Conservation (phyloP, 176 grass and related monocot species). For the Cymbopogon citratus region DNA sequence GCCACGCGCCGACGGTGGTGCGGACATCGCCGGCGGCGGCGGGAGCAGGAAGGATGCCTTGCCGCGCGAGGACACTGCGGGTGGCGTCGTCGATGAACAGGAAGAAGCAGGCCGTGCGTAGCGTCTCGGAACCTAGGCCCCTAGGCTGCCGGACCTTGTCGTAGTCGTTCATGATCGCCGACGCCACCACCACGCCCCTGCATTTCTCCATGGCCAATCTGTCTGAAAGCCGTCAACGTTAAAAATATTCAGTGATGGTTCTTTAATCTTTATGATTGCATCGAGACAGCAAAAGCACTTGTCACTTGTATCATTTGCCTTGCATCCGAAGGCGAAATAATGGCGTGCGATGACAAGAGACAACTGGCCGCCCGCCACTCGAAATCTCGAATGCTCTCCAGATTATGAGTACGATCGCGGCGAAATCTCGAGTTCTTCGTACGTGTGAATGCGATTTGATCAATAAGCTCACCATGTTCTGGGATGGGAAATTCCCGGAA, state of each 20-base stretch:
- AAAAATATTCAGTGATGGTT: not conserved
- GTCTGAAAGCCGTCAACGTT: conserved; percentile 34
- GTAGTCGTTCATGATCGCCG: conserved; percentile 77
- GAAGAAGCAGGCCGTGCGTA: conserved; percentile 72
- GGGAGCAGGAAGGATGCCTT: conserved; percentile 31
- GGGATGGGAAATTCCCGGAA: conserved; percentile 51
- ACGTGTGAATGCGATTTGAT: not conserved
- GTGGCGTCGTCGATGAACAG: conserved; percentile 74
- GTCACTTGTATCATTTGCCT: not conserved
- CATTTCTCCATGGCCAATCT: conserved; percentile 66
- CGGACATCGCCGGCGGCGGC: not conserved
- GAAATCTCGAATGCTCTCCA: not conserved
- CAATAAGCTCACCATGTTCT: conserved; percentile 39
- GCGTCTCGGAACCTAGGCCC: conserved; percentile 48
- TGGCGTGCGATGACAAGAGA: not conserved
- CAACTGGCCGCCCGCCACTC: not conserved
- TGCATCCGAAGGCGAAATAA: conserved; percentile 26
- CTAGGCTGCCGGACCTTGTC: conserved; percentile 92
- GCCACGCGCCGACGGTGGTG: conserved; percentile 53
- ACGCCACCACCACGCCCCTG: conserved; percentile 58
- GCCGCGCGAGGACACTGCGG: conserved; percentile 24
- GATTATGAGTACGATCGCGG: not conserved
- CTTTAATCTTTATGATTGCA: conserved; percentile 27
- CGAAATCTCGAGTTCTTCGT: too few relatives aligned
- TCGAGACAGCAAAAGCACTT: not conserved